phyloP scores from a whole-genome alignment of 306 rosid genomes.

The Benincasa hispida region DNA sequence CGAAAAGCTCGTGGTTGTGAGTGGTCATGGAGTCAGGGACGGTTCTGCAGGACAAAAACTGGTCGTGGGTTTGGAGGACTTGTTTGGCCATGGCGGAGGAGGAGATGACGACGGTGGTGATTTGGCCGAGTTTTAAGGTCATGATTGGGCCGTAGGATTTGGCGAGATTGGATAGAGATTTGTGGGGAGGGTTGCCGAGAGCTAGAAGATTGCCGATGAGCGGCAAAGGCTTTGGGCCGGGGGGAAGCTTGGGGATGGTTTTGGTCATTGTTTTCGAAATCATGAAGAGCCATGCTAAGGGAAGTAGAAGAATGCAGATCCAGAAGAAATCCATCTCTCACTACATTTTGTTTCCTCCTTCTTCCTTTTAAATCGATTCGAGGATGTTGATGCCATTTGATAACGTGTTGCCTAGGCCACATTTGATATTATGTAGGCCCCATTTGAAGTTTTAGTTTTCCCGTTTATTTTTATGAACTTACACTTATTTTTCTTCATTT shows the following conservation, averaged over 20 bases:
- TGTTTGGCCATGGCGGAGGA: constrained; percentile 15
- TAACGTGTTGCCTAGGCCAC: too few relatives aligned
- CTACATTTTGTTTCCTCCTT: too few relatives aligned
- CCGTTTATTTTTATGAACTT: too few relatives aligned
- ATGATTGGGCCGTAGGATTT: constrained; percentile 23
- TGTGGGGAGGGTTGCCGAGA: constrained; percentile 32
- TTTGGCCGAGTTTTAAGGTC: constrained; percentile 20
- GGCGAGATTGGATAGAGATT: constrained; percentile 20
- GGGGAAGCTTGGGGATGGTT: constrained; percentile 16
- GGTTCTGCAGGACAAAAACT: constrained; percentile 14
- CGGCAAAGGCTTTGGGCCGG: constrained; percentile 36
- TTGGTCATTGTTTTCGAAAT: background rate
- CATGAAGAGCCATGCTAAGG: background rate
- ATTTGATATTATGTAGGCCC: too few relatives aligned
- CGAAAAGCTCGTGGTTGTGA: background rate
- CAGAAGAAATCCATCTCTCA: background rate
- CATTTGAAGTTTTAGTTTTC: too few relatives aligned
- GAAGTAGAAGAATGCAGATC: background rate
- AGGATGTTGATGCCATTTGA: too few relatives aligned
- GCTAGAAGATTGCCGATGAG: constrained; percentile 33
- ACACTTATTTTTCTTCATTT: too few relatives aligned
- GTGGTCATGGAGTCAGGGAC: constrained; percentile 8
- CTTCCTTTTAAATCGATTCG: too few relatives aligned
- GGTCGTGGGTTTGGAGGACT: constrained; percentile 21
- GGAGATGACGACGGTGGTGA: constrained; percentile 20